Evolutionary conservation across 768 basidiomycete genomes (phyloP), one percentile per base, ranked within the genome.

Genomic region (Boletus tomentosulus): DNA sequence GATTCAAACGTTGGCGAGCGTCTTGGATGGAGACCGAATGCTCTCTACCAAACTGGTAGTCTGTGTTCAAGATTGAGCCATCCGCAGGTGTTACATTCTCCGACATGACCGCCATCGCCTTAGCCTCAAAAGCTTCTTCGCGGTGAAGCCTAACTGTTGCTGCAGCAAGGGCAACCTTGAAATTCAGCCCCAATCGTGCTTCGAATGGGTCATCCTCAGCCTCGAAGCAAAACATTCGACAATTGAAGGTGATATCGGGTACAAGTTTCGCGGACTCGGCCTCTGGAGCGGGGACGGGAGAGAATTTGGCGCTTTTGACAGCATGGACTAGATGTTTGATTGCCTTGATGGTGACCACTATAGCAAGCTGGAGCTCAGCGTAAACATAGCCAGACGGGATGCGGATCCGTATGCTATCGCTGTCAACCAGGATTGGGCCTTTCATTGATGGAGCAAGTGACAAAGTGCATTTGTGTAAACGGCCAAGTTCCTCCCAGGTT

Each of bases 121-220:
- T 94, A 6, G 84, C 85, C 13, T 76, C 72, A 67, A 96, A 96
- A 2, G 89, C 91, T 31, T 85, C 83, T 53, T 93, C 88, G 1
- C 92, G 81, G 47, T 85, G 87, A 43, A 84, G 69, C 30, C 94
- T 76, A 13, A 82, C 78, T 48, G 78, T 79, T 38, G 85, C 84
- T 46, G 92, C 93, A 37, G 83, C 80, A 35, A 80, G 71, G 0
- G 92, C 93, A 46, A 83, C 79, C 54, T 81, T 76, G 77, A 82
- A 89, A 30, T 92, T 88, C 9, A 87, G 74, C 34, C 83, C 87
- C 19, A 97, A 71, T 55, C 77, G 81, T 15, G 81, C 78, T 69
- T 98, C 95, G 53, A 97, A 83, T 1, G 85, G 81, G 61, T 93
- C 89, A 67, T 98, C 95, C 24, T 84, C 82, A 25, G 85, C 85